Evolutionary conservation across 225 moss, liverwort and hornwort species (phyloP), one percentile per base, ranked within the genome.

Genomic region (Asterella californica): DNA sequence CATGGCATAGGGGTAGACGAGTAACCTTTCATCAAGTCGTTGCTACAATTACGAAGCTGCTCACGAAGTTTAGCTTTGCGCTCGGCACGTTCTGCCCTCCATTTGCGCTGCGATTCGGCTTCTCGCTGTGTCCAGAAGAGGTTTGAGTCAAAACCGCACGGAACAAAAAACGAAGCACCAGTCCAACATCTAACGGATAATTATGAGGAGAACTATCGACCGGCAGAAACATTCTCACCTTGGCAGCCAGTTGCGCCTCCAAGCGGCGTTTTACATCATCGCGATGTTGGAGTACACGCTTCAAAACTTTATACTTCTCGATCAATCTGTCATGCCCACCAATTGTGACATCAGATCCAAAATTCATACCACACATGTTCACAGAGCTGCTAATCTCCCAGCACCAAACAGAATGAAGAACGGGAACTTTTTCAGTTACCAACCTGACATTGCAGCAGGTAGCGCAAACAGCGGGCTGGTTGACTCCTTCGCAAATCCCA

Each of bases 31-130:
- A 83, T 80, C 78, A 95, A 81, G 59, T 92, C 93, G 22, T 89
- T 87, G 66, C 89, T 91, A 76, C 87, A 87, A 45, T 82, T 88
- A 52, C 88, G 91, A 74, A 99, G 87, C 71, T 93, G 93, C 82
- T 95, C 93, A 74, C 85, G 86, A 37, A 99, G 95, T 80, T 90
- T 83, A 46, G 85, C 84, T 86, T 84, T 92, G 14, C 88, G 92
- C 84, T 99, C 95, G n/a, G 75, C 88, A 81, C 95, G 95, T 83
- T 99, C 93, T 86, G 92, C 93, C 83, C 87, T 91, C 97, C 97
- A 99, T 83, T 90, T 91, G 33, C 88, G 88, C 85, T 95, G 97
- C 11, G 93, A 75, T 77, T 99, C 94, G 47, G 92, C 90, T 82
- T 99, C 94, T 37, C 93, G 89, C 97, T 99, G 88, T 65, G 72